Percentiles rank a stretch among this genome's conserved stretches.
Conservation (phyloP, 176 grass and related monocot genomes). For the Poa annua region DNA sequence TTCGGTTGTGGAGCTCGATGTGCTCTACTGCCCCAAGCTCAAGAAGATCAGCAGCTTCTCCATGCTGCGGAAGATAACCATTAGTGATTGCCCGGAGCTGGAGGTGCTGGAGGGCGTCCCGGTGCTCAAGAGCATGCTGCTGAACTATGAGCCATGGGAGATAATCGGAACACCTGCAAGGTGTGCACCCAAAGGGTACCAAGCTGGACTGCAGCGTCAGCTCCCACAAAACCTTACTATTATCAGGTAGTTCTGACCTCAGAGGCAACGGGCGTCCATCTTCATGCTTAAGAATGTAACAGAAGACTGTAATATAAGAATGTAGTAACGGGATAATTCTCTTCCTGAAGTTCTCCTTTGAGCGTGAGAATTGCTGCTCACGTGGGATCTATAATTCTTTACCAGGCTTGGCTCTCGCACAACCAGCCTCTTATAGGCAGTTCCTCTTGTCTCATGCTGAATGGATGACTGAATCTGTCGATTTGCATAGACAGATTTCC, state of each 20-base stretch:
- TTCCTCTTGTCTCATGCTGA: not conserved
- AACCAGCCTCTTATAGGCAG: not conserved
- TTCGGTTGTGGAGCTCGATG: not conserved
- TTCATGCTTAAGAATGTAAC: not conserved
- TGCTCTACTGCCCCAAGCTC: constrained; percentile 14
- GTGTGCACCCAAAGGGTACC: not conserved
- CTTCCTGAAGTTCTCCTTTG: not conserved
- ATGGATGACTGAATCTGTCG: not conserved
- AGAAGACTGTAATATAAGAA: not conserved
- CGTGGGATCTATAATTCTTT: not conserved
- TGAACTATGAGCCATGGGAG: not conserved
- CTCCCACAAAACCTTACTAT: not conserved
- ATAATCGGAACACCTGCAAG: not conserved
- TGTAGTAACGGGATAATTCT: not conserved
- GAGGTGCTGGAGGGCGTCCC: not conserved
- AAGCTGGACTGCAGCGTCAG: not conserved
- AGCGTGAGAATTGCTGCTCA: not conserved
- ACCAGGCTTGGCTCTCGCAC: not conserved
- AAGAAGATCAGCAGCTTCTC: not conserved
- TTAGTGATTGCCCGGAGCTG: not conserved
- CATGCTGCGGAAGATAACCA: not conserved
- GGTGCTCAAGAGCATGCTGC: not conserved
- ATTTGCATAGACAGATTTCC: not conserved
- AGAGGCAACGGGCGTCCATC: not conserved
- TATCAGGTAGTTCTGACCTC: not conserved